phyloP scores from a whole-genome alignment of 108 stramenopile genomes.

The Fistulifera solaris region DNA sequence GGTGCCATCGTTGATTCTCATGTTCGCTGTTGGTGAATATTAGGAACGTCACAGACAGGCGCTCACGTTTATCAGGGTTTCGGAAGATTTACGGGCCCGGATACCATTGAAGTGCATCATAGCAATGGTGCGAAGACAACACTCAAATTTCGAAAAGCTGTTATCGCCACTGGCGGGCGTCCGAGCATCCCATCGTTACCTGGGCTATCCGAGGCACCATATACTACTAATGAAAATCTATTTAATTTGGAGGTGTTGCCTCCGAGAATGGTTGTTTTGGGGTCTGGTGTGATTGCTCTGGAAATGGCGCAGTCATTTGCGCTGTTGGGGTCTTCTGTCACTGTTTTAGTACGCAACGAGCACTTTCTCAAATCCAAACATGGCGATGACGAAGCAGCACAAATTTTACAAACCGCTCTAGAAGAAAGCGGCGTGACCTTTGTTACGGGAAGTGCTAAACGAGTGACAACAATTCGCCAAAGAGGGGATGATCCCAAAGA shows the following conservation, averaged over 20 bases:
- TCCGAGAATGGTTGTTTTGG: constrained; percentile 79
- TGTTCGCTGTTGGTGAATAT: too few relatives aligned
- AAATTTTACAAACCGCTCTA: constrained; percentile 43
- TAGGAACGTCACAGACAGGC: constrained; percentile 26
- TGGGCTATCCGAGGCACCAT: constrained; percentile 72
- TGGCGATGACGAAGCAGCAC: constrained; percentile 75
- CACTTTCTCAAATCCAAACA: constrained; percentile 54
- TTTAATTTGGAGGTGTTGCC: constrained; percentile 89
- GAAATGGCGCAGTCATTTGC: constrained; percentile 97
- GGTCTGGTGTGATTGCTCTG: constrained; percentile 90
- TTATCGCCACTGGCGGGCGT: constrained; percentile 89
- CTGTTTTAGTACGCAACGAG: constrained; percentile 54
- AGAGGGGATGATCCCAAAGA: constrained; percentile 10
- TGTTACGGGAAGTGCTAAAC: constrained; percentile 23
- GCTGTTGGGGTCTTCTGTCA: constrained; percentile 86
- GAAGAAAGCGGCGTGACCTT: constrained; percentile 73
- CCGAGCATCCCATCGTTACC: constrained; percentile 59
- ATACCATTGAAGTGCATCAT: constrained; percentile 52
- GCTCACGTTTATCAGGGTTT: constrained; percentile 65
- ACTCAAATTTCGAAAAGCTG: constrained; percentile 71
- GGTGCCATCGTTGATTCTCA: too few relatives aligned
- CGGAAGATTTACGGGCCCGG: constrained; percentile 50
- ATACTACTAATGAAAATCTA: constrained; percentile 84
- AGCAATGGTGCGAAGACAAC: constrained; percentile 23
- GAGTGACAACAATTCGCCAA: constrained; percentile 44